Percentiles rank a stretch among this genome's conserved stretches.
phyloP scores from a whole-genome alignment of 2,329 filamentous ascomycete species.

The Exophiala mesophila region DNA sequence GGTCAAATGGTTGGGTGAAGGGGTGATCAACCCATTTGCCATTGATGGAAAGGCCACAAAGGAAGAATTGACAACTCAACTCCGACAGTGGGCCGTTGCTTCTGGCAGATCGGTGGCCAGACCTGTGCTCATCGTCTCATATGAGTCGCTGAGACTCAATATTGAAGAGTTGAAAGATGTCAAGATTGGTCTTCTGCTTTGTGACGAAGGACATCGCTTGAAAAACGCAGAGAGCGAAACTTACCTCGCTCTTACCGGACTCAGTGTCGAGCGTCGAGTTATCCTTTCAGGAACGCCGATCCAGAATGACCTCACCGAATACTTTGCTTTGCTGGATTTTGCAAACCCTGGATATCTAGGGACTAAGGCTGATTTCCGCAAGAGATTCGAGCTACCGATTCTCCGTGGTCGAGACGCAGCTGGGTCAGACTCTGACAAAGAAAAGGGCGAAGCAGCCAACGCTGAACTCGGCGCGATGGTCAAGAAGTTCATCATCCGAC shows the following conservation, averaged over 20 bases:
- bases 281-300: constrained; percentile 97
- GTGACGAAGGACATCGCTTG: constrained; percentile 91
- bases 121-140: constrained; percentile 94
- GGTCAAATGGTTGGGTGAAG: constrained; percentile 89
- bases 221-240: constrained; percentile 97
- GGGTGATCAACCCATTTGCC: constrained; percentile 87
- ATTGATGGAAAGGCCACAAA: constrained; percentile 96
- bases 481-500: constrained; percentile 97
- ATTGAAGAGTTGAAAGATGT: constrained; percentile 85
- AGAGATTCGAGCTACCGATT: constrained; percentile 89
- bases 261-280: constrained; percentile 86
- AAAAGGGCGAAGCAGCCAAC: constrained; percentile 78
- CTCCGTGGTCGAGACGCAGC: constrained; percentile 85
- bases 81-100: constrained; percentile 91
- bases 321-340: constrained; percentile 93
- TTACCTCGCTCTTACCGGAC: constrained; percentile 80
- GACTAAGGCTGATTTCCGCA: constrained; percentile 84
- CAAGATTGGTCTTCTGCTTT: constrained; percentile 86
- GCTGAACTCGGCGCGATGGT: constrained; percentile 76
- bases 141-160: constrained; percentile 89
- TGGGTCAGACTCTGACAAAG: constrained; percentile 74
- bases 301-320: constrained; percentile 97
- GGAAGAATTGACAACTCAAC: constrained; percentile 81
- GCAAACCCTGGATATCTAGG: constrained; percentile 91
- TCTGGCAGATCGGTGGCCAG: constrained; percentile 83